A percentile compares a stretch with the other conserved stretches of the same genome.
These are phyloP conservation scores for Coemansia sp. DNA, from an alignment of 192 early-diverging fungal species.

Conservation along the genomic window DNA sequence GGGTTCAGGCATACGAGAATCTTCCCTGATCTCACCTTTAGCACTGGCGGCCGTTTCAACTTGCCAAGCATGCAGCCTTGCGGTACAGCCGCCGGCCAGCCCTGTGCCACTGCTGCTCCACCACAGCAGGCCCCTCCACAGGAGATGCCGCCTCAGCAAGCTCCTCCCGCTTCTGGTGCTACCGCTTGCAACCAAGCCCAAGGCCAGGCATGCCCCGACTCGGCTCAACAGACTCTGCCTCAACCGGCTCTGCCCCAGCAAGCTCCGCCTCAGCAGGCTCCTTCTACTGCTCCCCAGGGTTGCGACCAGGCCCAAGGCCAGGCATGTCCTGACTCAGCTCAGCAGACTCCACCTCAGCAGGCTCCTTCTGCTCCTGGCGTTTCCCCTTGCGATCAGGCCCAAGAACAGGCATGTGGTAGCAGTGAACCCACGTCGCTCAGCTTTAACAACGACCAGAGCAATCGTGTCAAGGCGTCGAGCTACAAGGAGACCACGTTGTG, in stretches of 20 bases:
- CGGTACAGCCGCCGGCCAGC: background rate
- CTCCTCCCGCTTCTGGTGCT: background rate
- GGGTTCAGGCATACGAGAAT: conserved; percentile 28
- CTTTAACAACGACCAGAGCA: conserved; percentile 28
- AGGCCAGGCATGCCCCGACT: background rate
- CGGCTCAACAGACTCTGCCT: background rate
- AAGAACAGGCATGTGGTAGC: conserved; percentile 1
- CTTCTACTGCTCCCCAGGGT: background rate
- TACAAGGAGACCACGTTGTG: conserved; percentile 35
- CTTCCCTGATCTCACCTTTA: conserved; percentile 22
- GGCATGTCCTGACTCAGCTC: background rate
- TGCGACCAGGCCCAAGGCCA: conserved; percentile 8
- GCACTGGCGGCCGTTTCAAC: conserved; percentile 19
- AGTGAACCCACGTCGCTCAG: conserved; percentile 8
- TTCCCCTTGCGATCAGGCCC: conserved; percentile 1
- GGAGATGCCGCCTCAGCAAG: background rate
- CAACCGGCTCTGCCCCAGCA: background rate
- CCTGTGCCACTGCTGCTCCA: background rate
- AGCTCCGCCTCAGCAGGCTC: conserved; percentile 6
- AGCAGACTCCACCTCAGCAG: background rate
- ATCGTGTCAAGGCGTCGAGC: conserved; percentile 13
- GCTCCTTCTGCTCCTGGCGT: background rate
- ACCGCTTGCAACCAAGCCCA: conserved; percentile 4
- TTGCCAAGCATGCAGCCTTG: conserved; percentile 6
- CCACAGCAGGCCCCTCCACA: background rate